A percentile compares a stretch with the other conserved stretches of the same genome.
These are phyloP conservation scores for Xylaria digitata DNA, from an alignment of 2,329 filamentous ascomycete genomes.

Conservation along the genomic window DNA sequence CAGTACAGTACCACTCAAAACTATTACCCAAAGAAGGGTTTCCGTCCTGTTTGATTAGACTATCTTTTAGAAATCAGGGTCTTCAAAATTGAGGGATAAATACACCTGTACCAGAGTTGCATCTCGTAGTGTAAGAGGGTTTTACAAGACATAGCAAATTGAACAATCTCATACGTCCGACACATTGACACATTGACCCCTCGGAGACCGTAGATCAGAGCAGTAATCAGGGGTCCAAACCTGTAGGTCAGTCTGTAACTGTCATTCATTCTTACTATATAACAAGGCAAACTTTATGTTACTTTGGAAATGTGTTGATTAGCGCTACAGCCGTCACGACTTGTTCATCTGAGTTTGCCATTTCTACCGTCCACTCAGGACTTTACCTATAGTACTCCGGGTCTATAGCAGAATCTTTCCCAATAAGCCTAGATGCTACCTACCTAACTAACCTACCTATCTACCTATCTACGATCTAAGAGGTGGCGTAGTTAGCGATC, in stretches of 20 bases:
- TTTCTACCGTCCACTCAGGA: not conserved
- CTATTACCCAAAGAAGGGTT: not conserved
- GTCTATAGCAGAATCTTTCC: no score
- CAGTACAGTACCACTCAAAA: not conserved
- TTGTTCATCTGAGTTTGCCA: not conserved
- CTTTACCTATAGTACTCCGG: no score
- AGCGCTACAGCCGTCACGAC: not conserved
- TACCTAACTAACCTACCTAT: no score
- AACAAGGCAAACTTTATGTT: constrained; percentile 6
- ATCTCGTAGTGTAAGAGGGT: not conserved
- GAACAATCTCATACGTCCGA: constrained; percentile 7
- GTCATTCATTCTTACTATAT: not conserved
- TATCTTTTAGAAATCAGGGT: constrained; percentile 4
- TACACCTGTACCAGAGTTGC: not conserved
- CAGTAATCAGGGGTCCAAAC: constrained; percentile 20
- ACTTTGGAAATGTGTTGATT: constrained; percentile 1
- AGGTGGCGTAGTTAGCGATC: constrained; percentile 1
- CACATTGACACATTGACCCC: constrained; percentile 7
- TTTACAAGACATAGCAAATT: constrained; percentile 3
- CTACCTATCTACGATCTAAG: not conserved
- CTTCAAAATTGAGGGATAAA: constrained; percentile 21
- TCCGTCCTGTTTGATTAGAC: constrained; percentile 10
- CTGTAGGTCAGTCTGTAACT: not conserved
- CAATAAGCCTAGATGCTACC: not conserved
- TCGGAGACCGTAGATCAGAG: constrained; percentile 9